These are phyloP conservation scores for Fusarium gaditjirri DNA, from an alignment of 2,329 filamentous ascomycete species.

Conservation along the genomic window DNA sequence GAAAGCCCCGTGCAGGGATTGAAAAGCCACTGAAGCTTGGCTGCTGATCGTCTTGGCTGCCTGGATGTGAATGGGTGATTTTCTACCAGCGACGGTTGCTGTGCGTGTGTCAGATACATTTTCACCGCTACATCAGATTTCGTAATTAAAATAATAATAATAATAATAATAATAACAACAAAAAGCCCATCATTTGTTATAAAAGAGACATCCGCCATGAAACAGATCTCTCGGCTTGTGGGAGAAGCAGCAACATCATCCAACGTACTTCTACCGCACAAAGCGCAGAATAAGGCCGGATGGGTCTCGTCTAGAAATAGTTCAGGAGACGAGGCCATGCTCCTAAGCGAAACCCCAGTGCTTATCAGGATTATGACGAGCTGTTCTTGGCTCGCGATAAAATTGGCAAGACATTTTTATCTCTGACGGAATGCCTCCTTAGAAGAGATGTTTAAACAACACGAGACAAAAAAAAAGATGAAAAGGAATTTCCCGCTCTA, in stretches of 20 bases:
- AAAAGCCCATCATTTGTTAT: neutral
- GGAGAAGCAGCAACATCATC: neutral
- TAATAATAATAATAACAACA: neutral
- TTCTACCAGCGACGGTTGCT: neutral
- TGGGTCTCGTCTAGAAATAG: slow-evolving; percentile 28
- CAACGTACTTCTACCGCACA: neutral
- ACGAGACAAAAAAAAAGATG: neutral
- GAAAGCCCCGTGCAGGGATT: slow-evolving; percentile 30
- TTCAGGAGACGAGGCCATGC: slow-evolving; percentile 27
- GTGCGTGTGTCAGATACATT: neutral
- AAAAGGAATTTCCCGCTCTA: neutral
- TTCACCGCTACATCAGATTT: slow-evolving; percentile 13
- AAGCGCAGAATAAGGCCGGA: slow-evolving; percentile 18
- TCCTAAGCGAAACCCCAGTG: slow-evolving; percentile 18
- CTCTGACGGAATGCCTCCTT: neutral
- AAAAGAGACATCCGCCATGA: neutral
- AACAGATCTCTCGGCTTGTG: slow-evolving; percentile 13
- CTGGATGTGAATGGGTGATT: slow-evolving; percentile 14
- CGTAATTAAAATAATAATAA: no score
- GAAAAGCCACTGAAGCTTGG: slow-evolving; percentile 33
- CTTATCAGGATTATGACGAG: slow-evolving; percentile 18
- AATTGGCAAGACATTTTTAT: neutral
- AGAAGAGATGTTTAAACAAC: neutral
- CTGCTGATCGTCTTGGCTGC: slow-evolving; percentile 32
- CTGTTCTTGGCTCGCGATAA: slow-evolving; percentile 21